Conservation (phyloP, 2,329 filamentous ascomycete species). For the Elsinoe arachidis region DNA sequence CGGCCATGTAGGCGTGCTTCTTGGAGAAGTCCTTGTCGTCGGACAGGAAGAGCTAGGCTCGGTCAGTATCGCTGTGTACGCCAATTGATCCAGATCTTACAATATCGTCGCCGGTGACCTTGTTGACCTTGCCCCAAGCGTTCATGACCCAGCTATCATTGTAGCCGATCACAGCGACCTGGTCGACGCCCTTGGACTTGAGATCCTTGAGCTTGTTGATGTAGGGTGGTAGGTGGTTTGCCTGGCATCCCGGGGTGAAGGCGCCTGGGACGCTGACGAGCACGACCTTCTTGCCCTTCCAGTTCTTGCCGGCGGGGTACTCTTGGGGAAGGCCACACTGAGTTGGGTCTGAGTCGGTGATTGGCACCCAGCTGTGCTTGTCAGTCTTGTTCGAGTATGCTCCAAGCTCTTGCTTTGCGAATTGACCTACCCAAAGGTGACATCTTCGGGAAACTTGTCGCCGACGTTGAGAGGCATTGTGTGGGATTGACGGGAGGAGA, state of each 20-base stretch:
- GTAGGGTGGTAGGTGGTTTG: constrained; percentile 72
- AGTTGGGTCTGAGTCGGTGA: constrained; percentile 61
- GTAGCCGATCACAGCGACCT: constrained; percentile 70
- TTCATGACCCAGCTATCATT: constrained; percentile 86
- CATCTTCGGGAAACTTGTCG: constrained; percentile 71
- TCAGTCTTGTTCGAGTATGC: constrained; percentile 6
- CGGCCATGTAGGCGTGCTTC: constrained; percentile 65
- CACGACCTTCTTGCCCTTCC: constrained; percentile 61
- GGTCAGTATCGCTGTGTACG: not conserved
- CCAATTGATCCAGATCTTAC: constrained; percentile 33
- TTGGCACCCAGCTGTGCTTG: constrained; percentile 60
- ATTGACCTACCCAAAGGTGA: constrained; percentile 60
- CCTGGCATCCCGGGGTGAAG: constrained; percentile 82
- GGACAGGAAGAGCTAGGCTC: constrained; percentile 59
- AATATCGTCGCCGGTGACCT: constrained; percentile 58
- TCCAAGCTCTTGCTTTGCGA: not conserved
- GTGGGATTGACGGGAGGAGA: constrained; percentile 11
- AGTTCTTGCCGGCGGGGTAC: constrained; percentile 73
- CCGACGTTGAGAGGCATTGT: constrained; percentile 66
- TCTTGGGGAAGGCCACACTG: constrained; percentile 69
- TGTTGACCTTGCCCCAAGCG: constrained; percentile 65
- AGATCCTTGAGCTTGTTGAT: constrained; percentile 61
- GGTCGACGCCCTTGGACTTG: constrained; percentile 72
- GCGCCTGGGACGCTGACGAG: constrained; percentile 63
- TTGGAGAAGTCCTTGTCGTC: constrained; percentile 59